Evolutionary conservation across 805 yeast genomes (phyloP).

Genomic region (Saturnispora ahearnii): DNA sequence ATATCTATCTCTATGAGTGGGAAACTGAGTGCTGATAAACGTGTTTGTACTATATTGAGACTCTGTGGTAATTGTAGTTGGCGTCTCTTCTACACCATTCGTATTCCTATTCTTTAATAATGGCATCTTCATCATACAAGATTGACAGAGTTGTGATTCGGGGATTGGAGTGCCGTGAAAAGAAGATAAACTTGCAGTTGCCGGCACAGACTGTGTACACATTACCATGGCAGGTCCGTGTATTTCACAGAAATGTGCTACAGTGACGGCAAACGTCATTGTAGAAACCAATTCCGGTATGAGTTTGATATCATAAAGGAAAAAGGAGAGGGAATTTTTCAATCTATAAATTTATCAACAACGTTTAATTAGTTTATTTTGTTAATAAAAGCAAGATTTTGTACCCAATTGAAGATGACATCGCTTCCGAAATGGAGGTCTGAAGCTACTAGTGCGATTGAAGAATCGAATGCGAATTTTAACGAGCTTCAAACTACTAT

Average conservation of each 20-base stretch:
- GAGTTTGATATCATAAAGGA: background rate
- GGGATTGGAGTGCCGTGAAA: slow-evolving; percentile 35
- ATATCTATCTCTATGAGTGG: slow-evolving; percentile 41
- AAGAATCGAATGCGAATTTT: background rate
- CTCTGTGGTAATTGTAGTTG: slow-evolving; percentile 10
- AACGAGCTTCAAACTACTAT: slow-evolving; percentile 4
- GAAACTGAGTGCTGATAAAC: slow-evolving; percentile 54
- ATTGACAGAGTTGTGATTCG: slow-evolving; percentile 36
- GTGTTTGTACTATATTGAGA: slow-evolving; percentile 9
- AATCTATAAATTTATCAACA: background rate
- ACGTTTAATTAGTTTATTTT: background rate
- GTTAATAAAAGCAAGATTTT: background rate
- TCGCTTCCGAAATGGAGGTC: slow-evolving; percentile 4
- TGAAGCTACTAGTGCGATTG: background rate
- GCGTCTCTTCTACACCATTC: background rate
- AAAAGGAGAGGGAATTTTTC: background rate
- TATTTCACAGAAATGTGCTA: slow-evolving; percentile 71
- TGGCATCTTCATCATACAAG: slow-evolving; percentile 40
- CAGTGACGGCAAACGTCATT: slow-evolving; percentile 38
- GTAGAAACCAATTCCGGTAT: background rate
- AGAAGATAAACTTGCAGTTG: slow-evolving; percentile 1
- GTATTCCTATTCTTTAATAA: background rate
- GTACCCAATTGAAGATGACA: background rate
- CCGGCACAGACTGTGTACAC: slow-evolving; percentile 42
- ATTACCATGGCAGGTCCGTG: slow-evolving; percentile 65